Base-by-base conservation (phyloP, 768 basidiomycete species). In the Mycena rosella region DNA sequence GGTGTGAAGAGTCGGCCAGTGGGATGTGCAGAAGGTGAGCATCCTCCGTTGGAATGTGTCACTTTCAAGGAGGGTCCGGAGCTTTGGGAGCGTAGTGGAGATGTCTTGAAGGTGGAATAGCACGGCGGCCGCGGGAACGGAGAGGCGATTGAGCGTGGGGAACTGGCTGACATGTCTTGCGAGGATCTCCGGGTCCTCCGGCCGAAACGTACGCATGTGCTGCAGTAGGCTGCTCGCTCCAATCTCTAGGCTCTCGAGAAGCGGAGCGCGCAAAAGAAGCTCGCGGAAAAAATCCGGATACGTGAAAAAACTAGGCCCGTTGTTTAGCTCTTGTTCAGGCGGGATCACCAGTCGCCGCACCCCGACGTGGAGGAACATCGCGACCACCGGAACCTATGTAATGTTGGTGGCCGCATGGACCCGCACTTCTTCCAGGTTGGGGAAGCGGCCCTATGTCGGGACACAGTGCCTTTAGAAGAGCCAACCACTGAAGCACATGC, bases 251-350 rank as follows among this genome's bases (percentile, higher is more conserved):
- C 47, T 38, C 38, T 60, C 59, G 5, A 60, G 34, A 15, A 29
- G 9, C 24, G 59, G 47, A 22, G 59, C 59, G 47, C 59, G 47
- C 22, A 15, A n/a, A 5, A 48, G 58, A 8, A 48, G 30, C 49
- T 61, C 49, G 26, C 49, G 49, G 49, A 61, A 61, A 26, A 61
- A 61, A 36, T 51, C 38, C 4, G 49, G 49, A 26, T 52, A 61
- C 20, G 49, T 61, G 36, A 61, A 61, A 22, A 51, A 61, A 42
- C 60, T 61, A 24, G 60, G 60, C 18, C 60, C 60, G 10, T 61
- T 49, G 51, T 15, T 22, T 5, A 36, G 60, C 9, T n/a, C n/a
- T n/a, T n/a, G n/a, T n/a, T n/a, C n/a, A n/a, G n/a, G n/a, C n/a
- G n/a, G 14, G 36, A 61, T 40, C 9, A 13, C 36, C 15, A 61